A percentile compares a stretch with the other conserved stretches of the same genome.
These are phyloP conservation scores for Biscutella laevigata DNA, from an alignment of 441 rosid genomes.

Conservation along the genomic window DNA sequence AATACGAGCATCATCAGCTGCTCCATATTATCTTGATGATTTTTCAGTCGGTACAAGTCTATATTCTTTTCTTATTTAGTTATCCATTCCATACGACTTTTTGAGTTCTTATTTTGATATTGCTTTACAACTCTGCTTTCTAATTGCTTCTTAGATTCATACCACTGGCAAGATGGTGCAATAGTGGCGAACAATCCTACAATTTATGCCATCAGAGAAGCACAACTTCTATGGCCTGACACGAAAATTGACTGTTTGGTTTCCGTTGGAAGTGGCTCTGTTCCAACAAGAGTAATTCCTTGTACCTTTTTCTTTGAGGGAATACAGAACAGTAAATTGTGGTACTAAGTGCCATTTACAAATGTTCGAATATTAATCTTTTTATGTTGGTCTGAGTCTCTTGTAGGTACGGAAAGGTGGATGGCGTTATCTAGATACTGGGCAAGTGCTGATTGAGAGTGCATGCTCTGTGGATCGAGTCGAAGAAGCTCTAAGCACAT, in stretches of 20 bases:
- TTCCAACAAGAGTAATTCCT: constrained; percentile 70
- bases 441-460: constrained; percentile 96
- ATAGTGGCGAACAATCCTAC: constrained; percentile 97
- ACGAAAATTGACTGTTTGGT: constrained; percentile 89
- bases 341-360: too few species aligned
- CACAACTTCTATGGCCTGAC: constrained; percentile 99
- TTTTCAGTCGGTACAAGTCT: constrained; percentile 70
- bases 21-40: constrained; percentile 98
- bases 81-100: background rate
- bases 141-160: constrained; percentile 38
- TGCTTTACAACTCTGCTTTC: background rate
- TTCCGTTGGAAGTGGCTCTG: constrained; percentile 93
- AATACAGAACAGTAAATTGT: too few species aligned
- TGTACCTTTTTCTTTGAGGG: too few species aligned
- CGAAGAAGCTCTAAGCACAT: constrained; percentile 91
- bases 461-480: constrained; percentile 95
- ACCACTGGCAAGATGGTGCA: constrained; percentile 99
- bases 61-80: background rate
- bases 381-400: constrained; percentile 6
- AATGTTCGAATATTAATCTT: too few species aligned
- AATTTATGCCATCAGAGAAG: constrained; percentile 85
- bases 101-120: background rate
- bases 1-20: constrained; percentile 97
- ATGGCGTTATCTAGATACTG: constrained; percentile 97
- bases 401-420: constrained; percentile 85